A percentile compares a stretch with the other conserved stretches of the same genome.
phyloP scores from a whole-genome alignment of 2,329 filamentous ascomycete species.

The Pseudohalonectria lignicola region DNA sequence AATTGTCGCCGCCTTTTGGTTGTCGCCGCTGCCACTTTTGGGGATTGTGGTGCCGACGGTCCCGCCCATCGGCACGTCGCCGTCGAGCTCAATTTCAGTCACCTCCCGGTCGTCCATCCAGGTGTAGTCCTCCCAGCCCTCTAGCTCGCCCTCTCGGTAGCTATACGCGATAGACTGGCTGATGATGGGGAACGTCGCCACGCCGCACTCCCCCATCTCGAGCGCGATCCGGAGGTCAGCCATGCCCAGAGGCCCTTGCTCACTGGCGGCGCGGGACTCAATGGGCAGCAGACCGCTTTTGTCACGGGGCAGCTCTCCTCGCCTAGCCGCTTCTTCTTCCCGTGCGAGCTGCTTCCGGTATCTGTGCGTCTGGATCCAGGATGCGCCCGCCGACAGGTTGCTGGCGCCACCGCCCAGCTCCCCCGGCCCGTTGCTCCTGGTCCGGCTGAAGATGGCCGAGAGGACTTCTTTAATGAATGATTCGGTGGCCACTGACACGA shows the following conservation, averaged over 20 bases:
- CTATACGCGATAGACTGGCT: slow-evolving; percentile 58
- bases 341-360: slow-evolving; percentile 64
- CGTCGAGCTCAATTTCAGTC: slow-evolving; percentile 8
- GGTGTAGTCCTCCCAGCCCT: slow-evolving; percentile 52
- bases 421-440: slow-evolving; percentile 53
- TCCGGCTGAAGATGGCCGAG: slow-evolving; percentile 51
- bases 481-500: slow-evolving; percentile 55
- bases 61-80: slow-evolving; percentile 19
- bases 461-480: slow-evolving; percentile 57
- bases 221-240: slow-evolving; percentile 69
- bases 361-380: slow-evolving; percentile 67
- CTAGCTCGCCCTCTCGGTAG: slow-evolving; percentile 67
- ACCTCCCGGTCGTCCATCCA: slow-evolving; percentile 30
- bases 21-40: slow-evolving; percentile 26
- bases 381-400: slow-evolving; percentile 21
- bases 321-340: slow-evolving; percentile 63
- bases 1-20: slow-evolving; percentile 11
- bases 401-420: slow-evolving; percentile 55
- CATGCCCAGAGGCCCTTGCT: slow-evolving; percentile 62
- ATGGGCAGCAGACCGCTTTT: slow-evolving; percentile 69
- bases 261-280: slow-evolving; percentile 65
- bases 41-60: no score
- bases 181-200: slow-evolving; percentile 69
- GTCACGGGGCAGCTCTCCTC: slow-evolving; percentile 66
- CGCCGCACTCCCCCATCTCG: slow-evolving; percentile 62